Percentiles rank a stretch among this genome's conserved stretches.
These are phyloP conservation scores for Leccinellum rugosiceps DNA, from an alignment of 768 basidiomycete genomes.

Conservation along the genomic window DNA sequence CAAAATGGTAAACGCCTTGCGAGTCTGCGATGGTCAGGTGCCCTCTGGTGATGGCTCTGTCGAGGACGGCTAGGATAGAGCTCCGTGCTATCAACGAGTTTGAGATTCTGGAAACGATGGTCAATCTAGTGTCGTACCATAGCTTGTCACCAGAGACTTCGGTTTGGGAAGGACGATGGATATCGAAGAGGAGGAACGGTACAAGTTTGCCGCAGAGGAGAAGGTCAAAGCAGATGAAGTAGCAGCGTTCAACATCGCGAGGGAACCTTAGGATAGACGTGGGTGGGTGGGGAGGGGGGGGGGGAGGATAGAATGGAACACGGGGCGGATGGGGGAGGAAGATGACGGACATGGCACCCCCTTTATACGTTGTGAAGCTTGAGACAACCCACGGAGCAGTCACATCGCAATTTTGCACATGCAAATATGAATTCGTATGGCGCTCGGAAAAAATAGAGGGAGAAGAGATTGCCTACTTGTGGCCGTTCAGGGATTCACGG, in stretches of 20 bases:
- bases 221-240: slow-evolving; percentile 30
- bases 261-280: not conserved
- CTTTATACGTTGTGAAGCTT: slow-evolving; percentile 30
- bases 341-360: slow-evolving; percentile 14
- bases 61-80: slow-evolving; percentile 57
- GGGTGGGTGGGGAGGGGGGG: not conserved
- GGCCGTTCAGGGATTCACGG: slow-evolving; percentile 34
- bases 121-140: slow-evolving; percentile 17
- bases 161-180: slow-evolving; percentile 30
- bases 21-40: slow-evolving; percentile 61
- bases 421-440: slow-evolving; percentile 27
- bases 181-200: slow-evolving; percentile 30
- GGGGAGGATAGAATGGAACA: slow-evolving; percentile 4
- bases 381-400: slow-evolving; percentile 24
- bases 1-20: slow-evolving; percentile 58
- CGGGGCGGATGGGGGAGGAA: slow-evolving; percentile 12
- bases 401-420: slow-evolving; percentile 20
- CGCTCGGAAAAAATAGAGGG: slow-evolving; percentile 33
- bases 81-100: slow-evolving; percentile 44
- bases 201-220: slow-evolving; percentile 33
- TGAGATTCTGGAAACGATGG: slow-evolving; percentile 3
- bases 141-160: slow-evolving; percentile 25
- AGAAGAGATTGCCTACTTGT: slow-evolving; percentile 31
- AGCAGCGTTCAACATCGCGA: slow-evolving; percentile 30
- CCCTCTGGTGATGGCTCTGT: slow-evolving; percentile 55